These are phyloP conservation scores for Gonapodya sp. DNA, from an alignment of 192 early-diverging fungal species.

Conservation along the genomic window DNA sequence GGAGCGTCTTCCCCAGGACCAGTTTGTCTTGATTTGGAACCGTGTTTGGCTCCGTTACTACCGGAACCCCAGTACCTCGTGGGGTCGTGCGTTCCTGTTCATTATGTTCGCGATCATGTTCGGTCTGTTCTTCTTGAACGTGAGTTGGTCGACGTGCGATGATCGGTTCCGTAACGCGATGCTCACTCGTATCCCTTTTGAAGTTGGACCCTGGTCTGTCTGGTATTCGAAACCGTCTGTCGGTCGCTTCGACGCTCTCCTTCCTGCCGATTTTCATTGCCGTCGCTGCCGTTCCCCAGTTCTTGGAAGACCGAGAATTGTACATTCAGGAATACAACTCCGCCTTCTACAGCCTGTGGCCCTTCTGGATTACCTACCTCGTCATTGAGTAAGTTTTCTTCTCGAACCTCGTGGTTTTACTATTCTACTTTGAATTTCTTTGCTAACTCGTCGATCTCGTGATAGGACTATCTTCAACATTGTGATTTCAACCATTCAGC, in stretches of 20 bases:
- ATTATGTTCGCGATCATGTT: not conserved
- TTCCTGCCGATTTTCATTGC: constrained; percentile 8
- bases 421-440: not conserved
- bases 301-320: constrained; percentile 9
- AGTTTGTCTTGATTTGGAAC: not conserved
- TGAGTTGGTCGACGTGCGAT: no score
- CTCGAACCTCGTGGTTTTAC: not conserved
- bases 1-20: not conserved
- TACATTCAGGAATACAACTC: constrained; percentile 6
- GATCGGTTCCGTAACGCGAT: not conserved
- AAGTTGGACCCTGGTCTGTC: not conserved
- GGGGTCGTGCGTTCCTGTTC: constrained; percentile 9
- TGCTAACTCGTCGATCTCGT: not conserved
- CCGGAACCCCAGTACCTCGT: constrained; percentile 2
- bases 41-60: not conserved
- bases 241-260: not conserved
- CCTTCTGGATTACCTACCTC: constrained; percentile 10
- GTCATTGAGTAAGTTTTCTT: constrained; percentile 6
- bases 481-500: constrained; percentile 2
- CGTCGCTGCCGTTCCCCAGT: constrained; percentile 9
- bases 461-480: not conserved
- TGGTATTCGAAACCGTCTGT: constrained; percentile 9
- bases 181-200: not conserved
- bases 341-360: not conserved
- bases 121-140: constrained; percentile 3